phyloP scores from a whole-genome alignment of 1,284 basidiomycete species.

The Gomphus bonarii region DNA sequence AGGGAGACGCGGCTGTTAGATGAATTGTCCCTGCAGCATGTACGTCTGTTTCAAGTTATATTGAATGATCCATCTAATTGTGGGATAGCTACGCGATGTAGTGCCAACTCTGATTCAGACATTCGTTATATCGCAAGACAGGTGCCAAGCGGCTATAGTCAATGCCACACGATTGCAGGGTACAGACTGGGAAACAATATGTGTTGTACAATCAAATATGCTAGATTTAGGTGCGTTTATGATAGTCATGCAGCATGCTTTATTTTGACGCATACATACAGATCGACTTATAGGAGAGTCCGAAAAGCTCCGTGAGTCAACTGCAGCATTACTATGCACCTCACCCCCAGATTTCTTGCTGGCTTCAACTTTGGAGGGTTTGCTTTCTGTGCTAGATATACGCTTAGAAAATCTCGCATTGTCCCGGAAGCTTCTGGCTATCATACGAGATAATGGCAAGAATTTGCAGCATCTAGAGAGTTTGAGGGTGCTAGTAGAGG shows the following conservation, averaged over 20 bases:
- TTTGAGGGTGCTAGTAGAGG: neutral
- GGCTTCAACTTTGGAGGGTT: neutral
- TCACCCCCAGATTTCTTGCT: neutral
- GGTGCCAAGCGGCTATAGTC: neutral
- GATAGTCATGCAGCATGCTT: neutral
- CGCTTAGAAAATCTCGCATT: neutral
- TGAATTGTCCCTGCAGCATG: conserved; percentile 27
- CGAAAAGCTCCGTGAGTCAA: neutral
- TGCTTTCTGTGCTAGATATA: neutral
- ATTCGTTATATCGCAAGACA: neutral
- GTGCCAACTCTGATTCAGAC: neutral
- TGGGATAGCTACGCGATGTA: neutral
- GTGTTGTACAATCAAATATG: neutral
- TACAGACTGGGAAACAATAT: neutral
- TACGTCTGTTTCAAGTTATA: conserved; percentile 15
- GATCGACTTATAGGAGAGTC: neutral
- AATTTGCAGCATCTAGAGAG: neutral
- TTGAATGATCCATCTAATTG: neutral
- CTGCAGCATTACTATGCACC: neutral
- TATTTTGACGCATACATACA: neutral
- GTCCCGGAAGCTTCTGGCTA: neutral
- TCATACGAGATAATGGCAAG: neutral
- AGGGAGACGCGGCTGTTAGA: conserved; percentile 28
- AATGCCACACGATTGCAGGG: neutral
- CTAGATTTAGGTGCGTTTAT: neutral